Percentiles rank a stretch among this genome's conserved stretches.
Conservation (phyloP, 2,329 filamentous ascomycete genomes). For the Alternaria arbusti region DNA sequence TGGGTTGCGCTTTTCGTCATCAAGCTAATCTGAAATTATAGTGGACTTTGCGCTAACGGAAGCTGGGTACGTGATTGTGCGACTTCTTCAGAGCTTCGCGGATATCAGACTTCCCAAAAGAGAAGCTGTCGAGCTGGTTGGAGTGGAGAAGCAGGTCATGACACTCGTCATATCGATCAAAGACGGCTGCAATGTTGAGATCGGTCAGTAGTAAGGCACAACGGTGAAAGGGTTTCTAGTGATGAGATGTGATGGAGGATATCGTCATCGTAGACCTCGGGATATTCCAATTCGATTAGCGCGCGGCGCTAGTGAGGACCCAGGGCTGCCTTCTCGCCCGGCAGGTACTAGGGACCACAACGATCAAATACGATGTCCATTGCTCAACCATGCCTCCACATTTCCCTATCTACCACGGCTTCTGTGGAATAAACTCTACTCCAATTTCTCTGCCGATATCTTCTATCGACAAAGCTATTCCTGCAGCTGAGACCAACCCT, state of each 20-base stretch:
- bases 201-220: neutral
- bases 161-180: neutral
- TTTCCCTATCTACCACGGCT: neutral
- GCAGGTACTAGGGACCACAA: neutral
- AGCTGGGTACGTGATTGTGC: neutral
- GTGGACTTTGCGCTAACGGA: neutral
- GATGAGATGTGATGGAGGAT: neutral
- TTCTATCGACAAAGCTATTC: neutral
- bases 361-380: neutral
- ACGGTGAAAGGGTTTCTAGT: neutral
- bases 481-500: neutral
- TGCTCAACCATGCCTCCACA: neutral
- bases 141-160: neutral
- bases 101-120: neutral
- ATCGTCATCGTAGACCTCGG: too few relatives aligned
- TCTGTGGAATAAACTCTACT: neutral
- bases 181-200: neutral
- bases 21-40: neutral
- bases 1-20: too few relatives aligned
- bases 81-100: neutral
- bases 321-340: neutral
- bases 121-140: neutral
- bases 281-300: neutral
- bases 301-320: neutral
- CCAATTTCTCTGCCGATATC: neutral